These are phyloP conservation scores for Clausena lansium DNA, from an alignment of 345 rosid genomes.

Conservation along the genomic window DNA sequence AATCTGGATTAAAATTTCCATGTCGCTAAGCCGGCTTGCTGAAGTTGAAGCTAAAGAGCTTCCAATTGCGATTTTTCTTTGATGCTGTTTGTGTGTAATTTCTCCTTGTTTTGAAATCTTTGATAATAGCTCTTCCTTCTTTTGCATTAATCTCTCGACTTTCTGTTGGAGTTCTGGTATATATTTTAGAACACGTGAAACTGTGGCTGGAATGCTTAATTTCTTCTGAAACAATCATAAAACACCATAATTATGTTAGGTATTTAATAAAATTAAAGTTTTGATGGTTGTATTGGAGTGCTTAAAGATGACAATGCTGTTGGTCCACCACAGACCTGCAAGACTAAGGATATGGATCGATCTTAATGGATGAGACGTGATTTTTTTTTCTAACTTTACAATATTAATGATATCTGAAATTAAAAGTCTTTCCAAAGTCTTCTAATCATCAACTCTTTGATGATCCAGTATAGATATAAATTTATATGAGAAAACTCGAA, in stretches of 20 bases:
- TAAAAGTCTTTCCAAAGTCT: no score
- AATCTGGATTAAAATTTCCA: constrained; percentile 52
- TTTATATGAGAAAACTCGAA: no score
- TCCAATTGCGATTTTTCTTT: constrained; percentile 10
- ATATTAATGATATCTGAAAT: no score
- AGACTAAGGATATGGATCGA: no score
- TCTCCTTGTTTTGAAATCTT: constrained; percentile 24
- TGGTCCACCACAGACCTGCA: no score
- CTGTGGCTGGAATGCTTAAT: constrained; percentile 42
- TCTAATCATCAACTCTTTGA: no score
- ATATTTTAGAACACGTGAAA: constrained; percentile 35
- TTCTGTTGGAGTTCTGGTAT: constrained; percentile 46
- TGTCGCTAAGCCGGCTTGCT: constrained; percentile 37
- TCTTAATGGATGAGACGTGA: no score
- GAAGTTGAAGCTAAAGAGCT: constrained; percentile 24
- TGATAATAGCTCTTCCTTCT: constrained; percentile 37
- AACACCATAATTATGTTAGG: not conserved
- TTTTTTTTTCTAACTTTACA: no score
- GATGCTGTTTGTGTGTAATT: constrained; percentile 20
- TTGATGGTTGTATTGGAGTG: no score
- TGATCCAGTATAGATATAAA: no score
- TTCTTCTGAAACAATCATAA: constrained; percentile 29
- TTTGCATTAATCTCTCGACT: constrained; percentile 25
- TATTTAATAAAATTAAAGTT: no score
- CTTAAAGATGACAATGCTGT: no score